Conservation (phyloP, 805 yeast genomes). For the Kregervanrija fluxuum region DNA sequence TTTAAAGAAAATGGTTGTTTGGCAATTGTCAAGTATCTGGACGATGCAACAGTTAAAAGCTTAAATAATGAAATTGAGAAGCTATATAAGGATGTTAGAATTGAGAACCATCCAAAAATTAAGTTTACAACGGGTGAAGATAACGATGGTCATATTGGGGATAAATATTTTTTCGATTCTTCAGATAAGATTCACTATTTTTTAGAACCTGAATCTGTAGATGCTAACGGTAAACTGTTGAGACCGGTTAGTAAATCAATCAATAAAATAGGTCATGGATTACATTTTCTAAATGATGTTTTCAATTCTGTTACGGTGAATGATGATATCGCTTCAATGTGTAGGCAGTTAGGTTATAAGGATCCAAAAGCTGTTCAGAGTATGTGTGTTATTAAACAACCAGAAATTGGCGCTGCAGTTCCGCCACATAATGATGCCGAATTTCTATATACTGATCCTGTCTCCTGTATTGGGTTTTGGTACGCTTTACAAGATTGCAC, state of each 20-base stretch:
- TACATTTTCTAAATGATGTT: conserved; percentile 49
- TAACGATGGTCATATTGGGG: conserved; percentile 57
- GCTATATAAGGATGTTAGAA: conserved; percentile 43
- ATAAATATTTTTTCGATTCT: conserved; percentile 61
- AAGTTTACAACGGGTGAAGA: conserved; percentile 50
- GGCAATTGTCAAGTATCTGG: conserved; percentile 49
- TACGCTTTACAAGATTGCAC: conserved; percentile 73
- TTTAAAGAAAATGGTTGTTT: conserved; percentile 56
- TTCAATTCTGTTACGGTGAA: conserved; percentile 47
- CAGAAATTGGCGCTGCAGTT: conserved; percentile 64
- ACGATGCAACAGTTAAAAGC: conserved; percentile 30
- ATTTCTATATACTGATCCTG: conserved; percentile 66
- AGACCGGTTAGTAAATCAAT: conserved; percentile 50
- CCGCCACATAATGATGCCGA: conserved; percentile 75
- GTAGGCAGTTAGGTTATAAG: conserved; percentile 40
- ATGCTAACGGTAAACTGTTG: conserved; percentile 27
- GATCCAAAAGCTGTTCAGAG: conserved; percentile 73
- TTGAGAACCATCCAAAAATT: conserved; percentile 57
- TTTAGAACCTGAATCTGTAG: conserved; percentile 64
- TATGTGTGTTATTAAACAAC: conserved; percentile 76
- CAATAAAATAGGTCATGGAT: conserved; percentile 75
- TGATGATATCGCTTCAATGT: conserved; percentile 42
- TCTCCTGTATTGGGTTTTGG: conserved; percentile 73
- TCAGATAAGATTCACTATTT: conserved; percentile 64
- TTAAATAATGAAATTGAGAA: conserved; percentile 37